Evolutionary conservation across 768 basidiomycete species (phyloP), one percentile per base, ranked within the genome.

Genomic region (Calocera viscosa): DNA sequence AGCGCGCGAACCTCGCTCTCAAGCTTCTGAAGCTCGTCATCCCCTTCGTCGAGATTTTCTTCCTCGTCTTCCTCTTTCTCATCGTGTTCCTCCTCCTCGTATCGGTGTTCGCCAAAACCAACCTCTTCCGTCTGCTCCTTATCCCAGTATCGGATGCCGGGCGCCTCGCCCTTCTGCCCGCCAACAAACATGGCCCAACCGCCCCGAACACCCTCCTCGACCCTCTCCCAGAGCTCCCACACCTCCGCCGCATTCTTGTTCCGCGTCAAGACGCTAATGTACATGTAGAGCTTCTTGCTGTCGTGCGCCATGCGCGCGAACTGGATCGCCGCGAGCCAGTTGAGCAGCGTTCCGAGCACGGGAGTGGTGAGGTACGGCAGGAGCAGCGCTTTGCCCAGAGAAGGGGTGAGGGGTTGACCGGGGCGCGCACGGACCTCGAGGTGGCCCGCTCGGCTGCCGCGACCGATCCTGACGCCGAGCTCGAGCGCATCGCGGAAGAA

Each of bases 261-360:
- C 24, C 53, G 24, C 53, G 53, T 19, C 26, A 60, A 22, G 14
- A 30, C 30, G 26, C 22, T 10, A 26, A 60, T 60, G 53, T 60
- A 30, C 53, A 60, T 11, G 22, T 60, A 60, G 5, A 60, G 30
- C 26, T 60, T 60, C 53, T 32, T 60, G 26, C 53, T 26, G 30
- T 60, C 53, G 7, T 16, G 26, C 53, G 53, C 53, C 24, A 60
- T 11, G 53, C 53, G 53, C 3, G 53, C 53, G 19, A 16, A 30
- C 19, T 60, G 53, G 26, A 60, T 60, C 53, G 53, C 53, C 53
- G 14, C 53, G 30, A 60, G 11, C 53, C 53, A 60, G 53, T 60
- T 60, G 24, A 60, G 53, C 53, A 60, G 53, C 26, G 53, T 60
- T 5, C 19, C 30, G 14, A 26, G 53, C 5, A 28, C 53, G 19